Base-by-base conservation (phyloP, 2,329 filamentous ascomycete genomes). In the Penicillium sp. region DNA sequence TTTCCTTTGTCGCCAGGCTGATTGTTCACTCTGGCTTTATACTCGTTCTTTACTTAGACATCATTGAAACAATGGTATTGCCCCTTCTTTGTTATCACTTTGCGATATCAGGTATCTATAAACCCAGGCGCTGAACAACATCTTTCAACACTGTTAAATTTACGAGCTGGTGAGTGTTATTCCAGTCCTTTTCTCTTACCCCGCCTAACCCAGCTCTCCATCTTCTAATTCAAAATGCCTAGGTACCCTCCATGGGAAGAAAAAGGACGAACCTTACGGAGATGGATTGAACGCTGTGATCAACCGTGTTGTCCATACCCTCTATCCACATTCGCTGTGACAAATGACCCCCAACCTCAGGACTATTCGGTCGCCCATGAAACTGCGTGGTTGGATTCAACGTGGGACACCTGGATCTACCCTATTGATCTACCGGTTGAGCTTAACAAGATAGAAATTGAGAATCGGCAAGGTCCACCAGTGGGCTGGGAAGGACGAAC, bases 401-500 rank as follows among this genome's bases (percentile, higher is more conserved):
- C 4, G 3, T 38, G 42, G 23, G 23, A 39, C 2, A 8, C 6
- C 1, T 31, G 5, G 12, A 38, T 33, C 19, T 19, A 36, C 8
- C 31, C 21, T 8, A 3, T 13, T 15, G 25, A n/a, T 13, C 12
- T 21, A 29, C 9, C 51, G 7, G 6, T 3, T 10, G n/a, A 45
- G 17, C 33, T 53, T n/a, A 21, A 38, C 3, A 12, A 21, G 8
- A 42, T 42, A 17, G n/a, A 41, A 7, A 31, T 51, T n/a, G 2
- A 9, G 7, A 29, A 21, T 12, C 25, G 8, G 3, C 7, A 17
- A 47, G 50, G 50, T 4, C 41, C 15, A 21, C 29, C 31, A 0
- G 17, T 47, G 5, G 31, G 39, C 1, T 60, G 58, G 58, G 23
- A 44, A 4, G 58, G 58, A 9, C 54, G 58, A 5, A 50, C 43